These are phyloP conservation scores for Symbiotaphrina buchneri DNA, from an alignment of 495 filamentous ascomycete genomes.

Conservation along the genomic window DNA sequence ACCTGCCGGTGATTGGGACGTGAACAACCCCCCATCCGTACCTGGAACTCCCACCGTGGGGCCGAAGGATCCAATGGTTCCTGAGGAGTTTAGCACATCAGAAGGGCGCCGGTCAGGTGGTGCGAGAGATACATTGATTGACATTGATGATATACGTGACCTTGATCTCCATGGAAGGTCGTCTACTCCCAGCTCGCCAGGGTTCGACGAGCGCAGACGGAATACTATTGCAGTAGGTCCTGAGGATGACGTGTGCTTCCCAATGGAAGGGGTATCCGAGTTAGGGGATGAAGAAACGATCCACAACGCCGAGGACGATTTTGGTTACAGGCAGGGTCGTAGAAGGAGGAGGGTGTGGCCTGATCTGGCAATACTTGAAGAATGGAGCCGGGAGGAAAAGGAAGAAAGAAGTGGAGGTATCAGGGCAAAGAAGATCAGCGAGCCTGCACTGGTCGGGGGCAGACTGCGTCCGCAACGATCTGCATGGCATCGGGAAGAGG, in stretches of 20 bases:
- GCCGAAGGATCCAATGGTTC: slow-evolving; percentile 29
- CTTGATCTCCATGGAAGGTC: neutral
- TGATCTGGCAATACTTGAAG: slow-evolving; percentile 54
- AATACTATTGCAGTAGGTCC: slow-evolving; percentile 30
- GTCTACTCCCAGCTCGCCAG: slow-evolving; percentile 1
- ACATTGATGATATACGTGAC: slow-evolving; percentile 26
- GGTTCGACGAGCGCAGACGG: slow-evolving; percentile 16
- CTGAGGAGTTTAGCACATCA: slow-evolving; percentile 42
- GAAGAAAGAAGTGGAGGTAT: slow-evolving; percentile 69
- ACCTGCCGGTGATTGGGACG: slow-evolving; percentile 36
- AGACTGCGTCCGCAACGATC: slow-evolving; percentile 60
- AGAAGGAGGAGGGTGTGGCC: slow-evolving; percentile 38
- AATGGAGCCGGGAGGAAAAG: slow-evolving; percentile 83
- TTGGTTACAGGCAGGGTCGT: slow-evolving; percentile 22
- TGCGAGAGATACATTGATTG: slow-evolving; percentile 27
- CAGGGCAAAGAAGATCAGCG: slow-evolving; percentile 79
- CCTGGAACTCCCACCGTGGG: slow-evolving; percentile 49
- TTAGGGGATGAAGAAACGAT: slow-evolving; percentile 49
- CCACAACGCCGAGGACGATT: slow-evolving; percentile 16
- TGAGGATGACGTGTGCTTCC: slow-evolving; percentile 87
- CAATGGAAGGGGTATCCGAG: slow-evolving; percentile 53
- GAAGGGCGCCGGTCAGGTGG: slow-evolving; percentile 11
- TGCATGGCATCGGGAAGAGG: slow-evolving; percentile 67
- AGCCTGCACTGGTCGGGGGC: slow-evolving; percentile 79
- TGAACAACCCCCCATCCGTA: slow-evolving; percentile 94